These are phyloP conservation scores for Phytophthora multivora DNA, from an alignment of 352 stramenopile genomes.

Conservation along the genomic window DNA sequence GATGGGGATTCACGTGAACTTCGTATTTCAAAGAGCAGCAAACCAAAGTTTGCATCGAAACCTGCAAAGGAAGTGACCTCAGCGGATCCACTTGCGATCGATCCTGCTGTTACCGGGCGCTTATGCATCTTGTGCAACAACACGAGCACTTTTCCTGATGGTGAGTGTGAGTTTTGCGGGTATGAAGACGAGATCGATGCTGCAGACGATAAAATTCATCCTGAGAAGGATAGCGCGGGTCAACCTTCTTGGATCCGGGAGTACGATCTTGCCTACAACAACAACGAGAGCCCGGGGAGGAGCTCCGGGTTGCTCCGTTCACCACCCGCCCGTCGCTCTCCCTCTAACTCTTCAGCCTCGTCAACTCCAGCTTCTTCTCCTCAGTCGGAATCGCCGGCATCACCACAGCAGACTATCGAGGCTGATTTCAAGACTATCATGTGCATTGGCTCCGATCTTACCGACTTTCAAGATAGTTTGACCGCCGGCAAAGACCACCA, in stretches of 20 bases:
- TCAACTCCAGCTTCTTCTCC: slow-evolving; percentile 4
- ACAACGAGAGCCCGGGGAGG: slow-evolving; percentile 8
- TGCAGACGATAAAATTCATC: slow-evolving; percentile 19
- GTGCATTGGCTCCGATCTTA: slow-evolving; percentile 42
- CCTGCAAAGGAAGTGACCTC: neutral
- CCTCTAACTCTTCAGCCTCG: neutral
- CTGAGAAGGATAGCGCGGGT: slow-evolving; percentile 1
- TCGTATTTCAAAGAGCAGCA: neutral
- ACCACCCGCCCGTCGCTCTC: neutral
- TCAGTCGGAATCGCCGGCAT: slow-evolving; percentile 1
- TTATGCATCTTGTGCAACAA: slow-evolving; percentile 46
- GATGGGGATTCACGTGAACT: neutral
- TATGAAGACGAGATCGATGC: slow-evolving; percentile 35
- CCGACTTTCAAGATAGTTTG: slow-evolving; percentile 29
- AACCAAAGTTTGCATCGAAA: neutral
- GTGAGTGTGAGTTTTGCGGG: slow-evolving; percentile 47
- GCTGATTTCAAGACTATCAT: slow-evolving; percentile 50
- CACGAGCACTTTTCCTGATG: slow-evolving; percentile 35
- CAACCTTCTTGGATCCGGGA: slow-evolving; percentile 15
- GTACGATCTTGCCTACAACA: slow-evolving; percentile 15
- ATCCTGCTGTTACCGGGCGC: slow-evolving; percentile 18
- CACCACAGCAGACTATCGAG: slow-evolving; percentile 12
- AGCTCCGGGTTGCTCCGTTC: neutral
- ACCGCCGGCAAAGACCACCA: slow-evolving; percentile 25
- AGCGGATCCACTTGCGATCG: slow-evolving; percentile 19